Conservation (phyloP, 371 early-diverging fungal genomes). For the Mucor mucedo region DNA sequence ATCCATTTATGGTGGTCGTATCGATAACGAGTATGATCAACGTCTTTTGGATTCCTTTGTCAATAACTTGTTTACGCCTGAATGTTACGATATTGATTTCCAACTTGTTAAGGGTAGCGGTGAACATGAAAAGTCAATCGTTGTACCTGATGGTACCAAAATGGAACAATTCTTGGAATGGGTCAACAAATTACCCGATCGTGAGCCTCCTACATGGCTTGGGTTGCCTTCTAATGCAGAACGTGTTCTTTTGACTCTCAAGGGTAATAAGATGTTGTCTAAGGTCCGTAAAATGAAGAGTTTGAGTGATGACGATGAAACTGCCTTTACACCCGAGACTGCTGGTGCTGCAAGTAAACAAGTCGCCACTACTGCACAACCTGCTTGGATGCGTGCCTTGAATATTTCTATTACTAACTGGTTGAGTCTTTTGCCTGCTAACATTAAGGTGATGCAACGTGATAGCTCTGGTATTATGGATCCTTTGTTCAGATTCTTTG, state of each 20-base stretch:
- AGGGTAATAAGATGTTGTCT: slow-evolving; percentile 75
- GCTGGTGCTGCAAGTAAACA: slow-evolving; percentile 17
- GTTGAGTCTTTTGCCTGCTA: slow-evolving; percentile 66
- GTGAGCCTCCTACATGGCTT: slow-evolving; percentile 96
- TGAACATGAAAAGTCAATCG: slow-evolving; percentile 50
- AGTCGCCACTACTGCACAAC: slow-evolving; percentile 51
- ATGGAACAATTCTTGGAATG: slow-evolving; percentile 88
- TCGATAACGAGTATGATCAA: slow-evolving; percentile 94
- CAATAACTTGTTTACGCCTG: slow-evolving; percentile 78
- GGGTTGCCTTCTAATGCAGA: slow-evolving; percentile 96
- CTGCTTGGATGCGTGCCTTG: slow-evolving; percentile 81
- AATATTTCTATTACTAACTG: slow-evolving; percentile 62
- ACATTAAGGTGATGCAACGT: slow-evolving; percentile 44
- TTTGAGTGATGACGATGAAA: slow-evolving; percentile 84
- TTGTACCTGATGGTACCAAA: slow-evolving; percentile 90
- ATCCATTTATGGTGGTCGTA: slow-evolving; percentile 95
- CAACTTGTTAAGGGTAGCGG: slow-evolving; percentile 69
- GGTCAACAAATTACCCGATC: slow-evolving; percentile 87
- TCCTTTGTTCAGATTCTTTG: slow-evolving; percentile 85
- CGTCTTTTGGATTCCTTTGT: slow-evolving; percentile 90
- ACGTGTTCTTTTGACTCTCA: slow-evolving; percentile 80
- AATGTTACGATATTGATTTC: slow-evolving; percentile 84
- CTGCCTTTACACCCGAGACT: slow-evolving; percentile 44
- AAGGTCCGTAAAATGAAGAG: slow-evolving; percentile 88
- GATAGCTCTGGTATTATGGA: slow-evolving; percentile 57